A percentile compares a stretch with the other conserved stretches of the same genome.
Conservation (phyloP, 116 monocot species). For the Trichopus zeylanicus region DNA sequence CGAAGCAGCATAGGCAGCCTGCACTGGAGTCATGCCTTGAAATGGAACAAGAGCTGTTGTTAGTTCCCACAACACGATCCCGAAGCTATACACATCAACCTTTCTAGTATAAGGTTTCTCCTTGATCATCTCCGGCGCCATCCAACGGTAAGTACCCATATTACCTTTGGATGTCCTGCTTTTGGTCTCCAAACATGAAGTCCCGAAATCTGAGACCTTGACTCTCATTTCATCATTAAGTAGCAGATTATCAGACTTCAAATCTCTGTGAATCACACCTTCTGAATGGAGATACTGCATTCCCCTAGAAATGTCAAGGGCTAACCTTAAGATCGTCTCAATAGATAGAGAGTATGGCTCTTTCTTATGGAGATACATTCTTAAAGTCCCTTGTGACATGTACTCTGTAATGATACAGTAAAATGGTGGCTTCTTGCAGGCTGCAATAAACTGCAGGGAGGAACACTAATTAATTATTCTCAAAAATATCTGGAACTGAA, state of each 20-base stretch:
- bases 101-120: constrained; percentile 77
- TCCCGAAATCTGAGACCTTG: constrained; percentile 91
- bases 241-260: constrained; percentile 85
- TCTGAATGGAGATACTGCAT: constrained; percentile 89
- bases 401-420: constrained; percentile 94
- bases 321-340: constrained; percentile 66
- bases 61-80: constrained; percentile 89
- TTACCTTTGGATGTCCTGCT: constrained; percentile 48
- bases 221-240: constrained; percentile 86
- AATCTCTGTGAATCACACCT: constrained; percentile 90
- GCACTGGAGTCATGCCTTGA: constrained; percentile 94
- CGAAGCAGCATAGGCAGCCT: constrained; percentile 85
- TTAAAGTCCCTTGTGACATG: constrained; percentile 88
- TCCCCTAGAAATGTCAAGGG: constrained; percentile 87
- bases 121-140: constrained; percentile 97
- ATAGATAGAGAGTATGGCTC: constrained; percentile 76
- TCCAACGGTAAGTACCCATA: constrained; percentile 98
- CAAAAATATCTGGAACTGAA: not conserved
- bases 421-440: constrained; percentile 83
- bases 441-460: constrained; percentile 75
- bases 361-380: constrained; percentile 94
- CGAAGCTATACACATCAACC: constrained; percentile 92
- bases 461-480: not conserved
- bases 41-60: constrained; percentile 84
- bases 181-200: constrained; percentile 70